A percentile compares a stretch with the other conserved stretches of the same genome.
phyloP scores from a whole-genome alignment of 1,284 basidiomycete genomes.

The Apiotrichum veenhuisii region DNA sequence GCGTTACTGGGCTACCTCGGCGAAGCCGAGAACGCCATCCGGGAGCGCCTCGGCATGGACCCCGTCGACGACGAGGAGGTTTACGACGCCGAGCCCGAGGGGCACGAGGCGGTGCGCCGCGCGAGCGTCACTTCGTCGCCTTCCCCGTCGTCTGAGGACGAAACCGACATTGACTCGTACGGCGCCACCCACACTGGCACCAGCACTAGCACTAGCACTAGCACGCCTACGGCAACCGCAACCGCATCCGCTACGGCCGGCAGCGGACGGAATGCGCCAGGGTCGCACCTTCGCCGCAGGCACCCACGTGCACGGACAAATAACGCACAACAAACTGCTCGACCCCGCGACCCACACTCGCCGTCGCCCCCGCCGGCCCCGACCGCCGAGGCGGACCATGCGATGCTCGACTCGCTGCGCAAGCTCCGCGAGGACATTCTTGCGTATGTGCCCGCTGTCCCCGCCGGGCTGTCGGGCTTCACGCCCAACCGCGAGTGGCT shows the following conservation, averaged over 20 bases:
- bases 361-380: background rate
- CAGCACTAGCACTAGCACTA: background rate
- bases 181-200: constrained; percentile 1
- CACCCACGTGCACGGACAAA: constrained; percentile 1
- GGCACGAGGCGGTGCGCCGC: background rate
- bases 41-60: constrained; percentile 30
- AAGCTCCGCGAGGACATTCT: constrained; percentile 43
- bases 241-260: background rate
- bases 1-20: constrained; percentile 47
- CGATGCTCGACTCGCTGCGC: constrained; percentile 36
- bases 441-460: constrained; percentile 27
- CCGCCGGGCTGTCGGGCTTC: constrained; percentile 14
- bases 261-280: background rate
- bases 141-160: constrained; percentile 17
- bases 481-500: constrained; percentile 34
- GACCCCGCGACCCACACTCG: background rate
- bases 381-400: constrained; percentile 1
- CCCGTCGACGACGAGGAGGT: constrained; percentile 1
- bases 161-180: constrained; percentile 10
- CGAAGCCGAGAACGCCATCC: constrained; percentile 43
- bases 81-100: background rate
- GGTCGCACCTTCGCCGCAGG: constrained; percentile 1
- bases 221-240: background rate
- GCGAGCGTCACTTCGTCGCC: background rate
- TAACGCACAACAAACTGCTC: background rate